Evolutionary conservation across 176 grass and related monocot genomes (phyloP).

Genomic region (Rhynchospora pubera): DNA sequence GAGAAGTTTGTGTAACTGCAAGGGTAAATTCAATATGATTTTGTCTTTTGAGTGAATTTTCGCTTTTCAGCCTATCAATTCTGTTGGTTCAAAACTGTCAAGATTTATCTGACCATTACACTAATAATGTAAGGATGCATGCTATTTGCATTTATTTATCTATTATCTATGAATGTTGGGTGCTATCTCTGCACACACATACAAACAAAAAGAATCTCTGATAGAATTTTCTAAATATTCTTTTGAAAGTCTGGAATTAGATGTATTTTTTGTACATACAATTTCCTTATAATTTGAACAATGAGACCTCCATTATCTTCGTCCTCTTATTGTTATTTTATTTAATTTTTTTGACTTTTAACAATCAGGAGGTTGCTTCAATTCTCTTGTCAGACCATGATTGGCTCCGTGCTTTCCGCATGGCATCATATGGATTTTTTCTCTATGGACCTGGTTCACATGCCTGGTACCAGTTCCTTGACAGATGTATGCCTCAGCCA

Average conservation of each 20-base stretch:
- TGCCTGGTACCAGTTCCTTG: slow-evolving; percentile 81
- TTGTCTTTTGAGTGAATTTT: background rate
- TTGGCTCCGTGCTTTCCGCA: slow-evolving; percentile 65
- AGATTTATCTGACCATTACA: background rate
- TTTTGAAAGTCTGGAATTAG: background rate
- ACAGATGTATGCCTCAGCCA: slow-evolving; percentile 61
- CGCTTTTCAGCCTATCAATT: background rate
- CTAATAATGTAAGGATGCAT: background rate
- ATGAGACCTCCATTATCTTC: background rate
- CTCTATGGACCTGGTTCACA: slow-evolving; percentile 85
- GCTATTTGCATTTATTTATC: background rate
- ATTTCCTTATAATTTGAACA: background rate
- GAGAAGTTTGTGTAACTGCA: background rate
- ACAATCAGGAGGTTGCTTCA: slow-evolving; percentile 45
- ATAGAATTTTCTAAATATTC: background rate
- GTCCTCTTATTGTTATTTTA: background rate
- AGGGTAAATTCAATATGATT: background rate
- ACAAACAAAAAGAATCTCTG: background rate
- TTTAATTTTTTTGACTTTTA: background rate
- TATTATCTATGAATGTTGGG: background rate
- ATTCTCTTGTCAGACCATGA: slow-evolving; percentile 59
- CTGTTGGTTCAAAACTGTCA: background rate
- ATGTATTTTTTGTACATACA: background rate
- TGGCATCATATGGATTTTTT: slow-evolving; percentile 83
- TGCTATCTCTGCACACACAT: background rate